phyloP scores from a whole-genome alignment of 2,329 filamentous ascomycete species.

The Sporothrix pallida region DNA sequence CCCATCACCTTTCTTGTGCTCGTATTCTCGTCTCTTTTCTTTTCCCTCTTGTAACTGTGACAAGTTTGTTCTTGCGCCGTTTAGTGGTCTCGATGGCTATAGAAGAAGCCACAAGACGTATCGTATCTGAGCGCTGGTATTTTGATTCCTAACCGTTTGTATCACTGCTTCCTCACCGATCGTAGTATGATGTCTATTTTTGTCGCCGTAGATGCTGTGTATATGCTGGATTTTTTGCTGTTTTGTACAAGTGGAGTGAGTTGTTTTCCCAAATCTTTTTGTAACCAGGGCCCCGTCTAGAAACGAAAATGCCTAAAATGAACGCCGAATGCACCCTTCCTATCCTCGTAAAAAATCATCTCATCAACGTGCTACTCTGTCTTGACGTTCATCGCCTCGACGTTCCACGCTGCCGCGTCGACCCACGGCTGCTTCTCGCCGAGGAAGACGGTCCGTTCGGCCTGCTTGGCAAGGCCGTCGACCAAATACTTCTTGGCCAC shows the following conservation, averaged over 20 bases:
- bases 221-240: conserved; percentile 22
- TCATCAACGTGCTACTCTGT: conserved; percentile 42
- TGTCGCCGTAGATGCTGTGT: conserved; percentile 26
- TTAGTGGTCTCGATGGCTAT: conserved; percentile 65
- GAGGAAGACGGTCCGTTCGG: conserved; percentile 73
- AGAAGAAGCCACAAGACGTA: conserved; percentile 61
- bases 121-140: conserved; percentile 67
- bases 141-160: too few relatives aligned
- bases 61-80: conserved; percentile 62
- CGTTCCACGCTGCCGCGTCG: conserved; percentile 71
- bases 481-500: conserved; percentile 85
- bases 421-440: conserved; percentile 84
- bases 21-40: not conserved
- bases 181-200: conserved; percentile 19
- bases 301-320: conserved; percentile 28
- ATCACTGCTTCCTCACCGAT: not conserved
- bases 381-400: conserved; percentile 75
- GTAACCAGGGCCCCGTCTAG: conserved; percentile 21
- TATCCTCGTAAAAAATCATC: not conserved
- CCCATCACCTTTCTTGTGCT: not conserved
- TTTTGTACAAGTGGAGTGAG: conserved; percentile 30
- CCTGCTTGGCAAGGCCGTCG: conserved; percentile 63
- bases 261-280: not conserved
- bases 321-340: not conserved
- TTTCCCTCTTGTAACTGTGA: conserved; percentile 14